A percentile compares a stretch with the other conserved stretches of the same genome.
These are phyloP conservation scores for Sphaerulina vaccinii DNA, from an alignment of 2,329 filamentous ascomycete genomes.

Conservation along the genomic window DNA sequence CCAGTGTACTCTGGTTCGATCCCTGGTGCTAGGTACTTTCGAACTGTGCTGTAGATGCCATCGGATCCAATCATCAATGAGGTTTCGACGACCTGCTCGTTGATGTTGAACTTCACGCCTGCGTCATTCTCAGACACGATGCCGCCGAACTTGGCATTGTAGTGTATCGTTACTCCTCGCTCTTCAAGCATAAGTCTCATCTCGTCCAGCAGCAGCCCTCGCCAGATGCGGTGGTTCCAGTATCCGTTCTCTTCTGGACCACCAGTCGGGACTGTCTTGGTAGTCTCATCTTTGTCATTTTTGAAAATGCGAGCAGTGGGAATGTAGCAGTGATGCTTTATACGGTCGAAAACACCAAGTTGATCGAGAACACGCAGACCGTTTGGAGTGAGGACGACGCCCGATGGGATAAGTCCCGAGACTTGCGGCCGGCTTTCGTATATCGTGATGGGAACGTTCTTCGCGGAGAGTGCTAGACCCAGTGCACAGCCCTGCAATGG, in stretches of 20 bases:
- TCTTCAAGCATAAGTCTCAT: conserved; percentile 45
- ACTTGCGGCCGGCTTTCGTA: conserved; percentile 25
- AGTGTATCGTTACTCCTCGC: conserved; percentile 46
- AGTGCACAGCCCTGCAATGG: conserved; percentile 27
- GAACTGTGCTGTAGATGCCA: conserved; percentile 30
- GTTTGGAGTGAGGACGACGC: conserved; percentile 60
- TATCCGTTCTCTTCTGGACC: conserved; percentile 52
- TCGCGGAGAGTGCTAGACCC: conserved; percentile 23
- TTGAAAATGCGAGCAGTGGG: conserved; percentile 54
- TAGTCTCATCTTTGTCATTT: conserved; percentile 33
- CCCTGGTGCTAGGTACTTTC: conserved; percentile 38
- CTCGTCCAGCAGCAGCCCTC: conserved; percentile 52
- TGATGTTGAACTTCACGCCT: conserved; percentile 20
- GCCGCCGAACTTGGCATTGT: conserved; percentile 49
- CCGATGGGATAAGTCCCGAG: conserved; percentile 20
- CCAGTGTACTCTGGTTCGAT: conserved; percentile 29
- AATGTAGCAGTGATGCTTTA: conserved; percentile 50
- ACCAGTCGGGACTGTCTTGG: conserved; percentile 24
- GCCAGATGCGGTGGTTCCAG: conserved; percentile 46
- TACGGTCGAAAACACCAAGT: conserved; percentile 49
- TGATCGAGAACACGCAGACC: conserved; percentile 55
- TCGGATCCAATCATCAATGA: conserved; percentile 32
- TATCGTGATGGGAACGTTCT: conserved; percentile 24
- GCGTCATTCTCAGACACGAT: conserved; percentile 33
- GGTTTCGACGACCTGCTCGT: conserved; percentile 17